A percentile compares a stretch with the other conserved stretches of the same genome.
phyloP scores from a whole-genome alignment of 257 asterid genomes.

The Capsicum pubescens region DNA sequence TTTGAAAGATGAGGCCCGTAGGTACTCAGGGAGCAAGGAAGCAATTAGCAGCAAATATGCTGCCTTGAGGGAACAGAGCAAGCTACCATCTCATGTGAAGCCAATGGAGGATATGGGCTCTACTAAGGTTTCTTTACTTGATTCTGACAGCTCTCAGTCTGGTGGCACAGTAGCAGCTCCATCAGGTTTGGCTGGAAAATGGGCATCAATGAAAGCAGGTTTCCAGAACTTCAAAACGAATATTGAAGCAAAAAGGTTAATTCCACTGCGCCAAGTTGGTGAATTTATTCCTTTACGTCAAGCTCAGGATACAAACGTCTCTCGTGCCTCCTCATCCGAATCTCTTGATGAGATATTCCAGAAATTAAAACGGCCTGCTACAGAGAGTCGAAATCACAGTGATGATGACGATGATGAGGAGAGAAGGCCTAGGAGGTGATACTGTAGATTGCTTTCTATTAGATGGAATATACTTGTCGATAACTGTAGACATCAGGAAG shows the following conservation, averaged over 20 bases:
- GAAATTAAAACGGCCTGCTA: slow-evolving; percentile 70
- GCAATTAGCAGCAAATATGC: slow-evolving; percentile 83
- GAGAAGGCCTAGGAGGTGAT: slow-evolving; percentile 42
- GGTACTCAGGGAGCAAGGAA: slow-evolving; percentile 81
- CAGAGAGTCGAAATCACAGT: slow-evolving; percentile 37
- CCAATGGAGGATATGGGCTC: slow-evolving; percentile 61
- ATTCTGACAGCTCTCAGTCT: slow-evolving; percentile 49
- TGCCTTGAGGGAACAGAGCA: slow-evolving; percentile 77
- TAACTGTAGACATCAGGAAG: slow-evolving; percentile 43
- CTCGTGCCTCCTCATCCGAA: slow-evolving; percentile 68
- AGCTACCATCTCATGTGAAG: slow-evolving; percentile 44
- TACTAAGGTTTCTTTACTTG: slow-evolving; percentile 83
- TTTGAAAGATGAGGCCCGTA: slow-evolving; percentile 55
- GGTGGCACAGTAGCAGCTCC: slow-evolving; percentile 40
- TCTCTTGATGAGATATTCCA: slow-evolving; percentile 90
- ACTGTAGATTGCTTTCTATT: slow-evolving; percentile 21
- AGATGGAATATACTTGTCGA: slow-evolving; percentile 21
- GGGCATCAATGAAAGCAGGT: slow-evolving; percentile 97
- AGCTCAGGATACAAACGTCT: slow-evolving; percentile 54
- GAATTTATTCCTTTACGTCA: slow-evolving; percentile 69
- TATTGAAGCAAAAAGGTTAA: slow-evolving; percentile 72
- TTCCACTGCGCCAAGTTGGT: slow-evolving; percentile 65
- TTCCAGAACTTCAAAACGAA: slow-evolving; percentile 74
- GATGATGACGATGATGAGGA: slow-evolving; percentile 57
- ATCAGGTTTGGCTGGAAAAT: slow-evolving; percentile 75